phyloP scores from a whole-genome alignment of 1,139 yeast genomes.

The Yamadazyma triangularis region DNA sequence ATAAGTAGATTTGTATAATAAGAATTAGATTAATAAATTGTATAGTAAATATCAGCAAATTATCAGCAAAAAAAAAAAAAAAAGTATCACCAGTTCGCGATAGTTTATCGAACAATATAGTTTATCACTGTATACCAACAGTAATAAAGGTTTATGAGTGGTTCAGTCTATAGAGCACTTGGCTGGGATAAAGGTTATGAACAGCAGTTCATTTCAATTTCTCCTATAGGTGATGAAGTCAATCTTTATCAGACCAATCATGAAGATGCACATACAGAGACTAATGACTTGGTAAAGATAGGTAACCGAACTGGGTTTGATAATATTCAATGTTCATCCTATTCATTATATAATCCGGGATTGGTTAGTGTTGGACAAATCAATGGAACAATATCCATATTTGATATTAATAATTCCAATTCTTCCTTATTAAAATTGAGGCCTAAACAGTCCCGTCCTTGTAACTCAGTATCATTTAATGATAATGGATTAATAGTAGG shows the following conservation, averaged over 20 bases:
- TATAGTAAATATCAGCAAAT: too few relatives aligned
- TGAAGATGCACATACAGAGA: conserved; percentile 30
- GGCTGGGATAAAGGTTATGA: conserved; percentile 56
- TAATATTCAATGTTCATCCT: conserved; percentile 66
- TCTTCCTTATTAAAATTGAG: conserved; percentile 44
- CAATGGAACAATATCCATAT: conserved; percentile 62
- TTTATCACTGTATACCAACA: too few relatives aligned
- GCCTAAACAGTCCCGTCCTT: conserved; percentile 69
- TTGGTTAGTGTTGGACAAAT: conserved; percentile 70
- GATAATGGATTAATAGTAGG: conserved; percentile 63
- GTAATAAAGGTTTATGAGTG: conserved; percentile 38
- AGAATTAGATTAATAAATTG: too few relatives aligned
- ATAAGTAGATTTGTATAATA: too few relatives aligned
- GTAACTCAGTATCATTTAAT: conserved; percentile 72
- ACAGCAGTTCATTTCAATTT: conserved; percentile 59
- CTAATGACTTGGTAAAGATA: conserved; percentile 42
- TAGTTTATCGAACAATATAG: too few relatives aligned
- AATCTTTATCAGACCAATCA: conserved; percentile 53
- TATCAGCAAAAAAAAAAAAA: too few relatives aligned
- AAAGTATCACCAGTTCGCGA: too few relatives aligned
- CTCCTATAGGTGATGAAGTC: conserved; percentile 68
- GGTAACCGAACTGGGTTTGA: conserved; percentile 62
- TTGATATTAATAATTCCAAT: conserved; percentile 47
- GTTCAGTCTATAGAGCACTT: conserved; percentile 51
- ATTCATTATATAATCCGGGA: conserved; percentile 54